Conservation (phyloP, 345 rosid species). For the Diplotaxis tenuifolia region DNA sequence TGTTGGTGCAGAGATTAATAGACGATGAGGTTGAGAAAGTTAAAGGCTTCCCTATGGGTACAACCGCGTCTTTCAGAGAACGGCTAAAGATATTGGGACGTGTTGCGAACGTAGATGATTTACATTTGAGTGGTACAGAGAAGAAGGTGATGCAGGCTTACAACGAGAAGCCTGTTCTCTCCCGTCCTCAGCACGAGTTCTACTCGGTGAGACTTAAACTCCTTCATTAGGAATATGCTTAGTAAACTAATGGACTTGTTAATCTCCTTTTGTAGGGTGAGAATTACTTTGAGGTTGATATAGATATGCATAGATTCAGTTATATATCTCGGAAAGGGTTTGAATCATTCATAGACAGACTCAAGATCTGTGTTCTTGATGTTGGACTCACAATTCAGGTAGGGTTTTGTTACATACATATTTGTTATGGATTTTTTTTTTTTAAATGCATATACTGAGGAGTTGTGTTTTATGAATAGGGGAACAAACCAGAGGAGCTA, state of each 20-base stretch:
- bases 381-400: slow-evolving; percentile 97
- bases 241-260: slow-evolving; percentile 7
- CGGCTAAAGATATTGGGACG: slow-evolving; percentile 93
- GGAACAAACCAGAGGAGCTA: slow-evolving; percentile 81
- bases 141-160: slow-evolving; percentile 93
- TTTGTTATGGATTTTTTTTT: too few species aligned
- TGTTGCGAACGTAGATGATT: slow-evolving; percentile 84
- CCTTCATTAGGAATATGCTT: background rate
- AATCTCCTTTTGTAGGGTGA: slow-evolving; percentile 72
- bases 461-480: slow-evolving; percentile 50
- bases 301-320: slow-evolving; percentile 95
- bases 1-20: too few species aligned
- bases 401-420: too few species aligned
- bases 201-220: slow-evolving; percentile 46
- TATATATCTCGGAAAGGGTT: slow-evolving; percentile 89
- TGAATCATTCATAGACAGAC: slow-evolving; percentile 72
- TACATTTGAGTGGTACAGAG: slow-evolving; percentile 81
- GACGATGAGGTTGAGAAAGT: too few species aligned
- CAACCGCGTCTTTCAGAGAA: slow-evolving; percentile 71
- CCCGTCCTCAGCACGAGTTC: slow-evolving; percentile 94
- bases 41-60: slow-evolving; percentile 80
- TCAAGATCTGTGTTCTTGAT: slow-evolving; percentile 69
- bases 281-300: slow-evolving; percentile 83
- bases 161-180: too few species aligned
- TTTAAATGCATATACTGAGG: too few species aligned